Evolutionary conservation across 495 filamentous ascomycete species (phyloP), one percentile per base, ranked within the genome.

Genomic region (Cryomyces minteri): DNA sequence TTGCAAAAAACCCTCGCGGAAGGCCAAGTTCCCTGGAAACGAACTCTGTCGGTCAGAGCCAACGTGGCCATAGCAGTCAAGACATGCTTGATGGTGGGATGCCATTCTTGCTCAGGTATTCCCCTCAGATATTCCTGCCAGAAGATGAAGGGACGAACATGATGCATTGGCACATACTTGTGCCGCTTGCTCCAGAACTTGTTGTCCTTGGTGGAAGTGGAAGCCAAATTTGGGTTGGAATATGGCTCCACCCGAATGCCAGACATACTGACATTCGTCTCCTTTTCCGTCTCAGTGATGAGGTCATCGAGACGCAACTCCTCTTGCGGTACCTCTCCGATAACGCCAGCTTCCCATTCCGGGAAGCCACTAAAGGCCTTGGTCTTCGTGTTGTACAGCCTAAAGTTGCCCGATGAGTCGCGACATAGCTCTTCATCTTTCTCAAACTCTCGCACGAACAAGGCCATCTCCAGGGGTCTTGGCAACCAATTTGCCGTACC

Each of bases 231-330:
- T 0, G 69, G 69, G 38, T 74, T 55, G 0, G 74, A 67, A 2
- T 72, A 58, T 1, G 66, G 69, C 50, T 79, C 74, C 4, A 80
- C 62, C 4, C 74, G 70, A 42, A 74, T 74, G 0, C 76, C 74
- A n/a, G 67, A 68, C 39, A 69, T 62, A 48, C 63, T 72, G n/a
- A 74, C 54, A 5, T 46, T 56, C 32, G 48, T 53, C 34, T 63
- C 45, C 46, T 72, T 74, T 0, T 50, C 33, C 0, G 52, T 54
- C 2, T 60, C 59, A 28, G 54, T 44, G 7, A 64, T 51, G 4
- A 74, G 57, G 39, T 76, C 71, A 25, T 67, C 53, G 25, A 69
- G 53, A 4, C 55, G 52, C 6, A 59, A 50, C 0, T 51, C 32
- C 12, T 71, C 65, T 28, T 62, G 55, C 7, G 68, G 58, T 0